Base-by-base conservation (phyloP, 768 basidiomycete genomes). In the Panaeolus cyanescens region DNA sequence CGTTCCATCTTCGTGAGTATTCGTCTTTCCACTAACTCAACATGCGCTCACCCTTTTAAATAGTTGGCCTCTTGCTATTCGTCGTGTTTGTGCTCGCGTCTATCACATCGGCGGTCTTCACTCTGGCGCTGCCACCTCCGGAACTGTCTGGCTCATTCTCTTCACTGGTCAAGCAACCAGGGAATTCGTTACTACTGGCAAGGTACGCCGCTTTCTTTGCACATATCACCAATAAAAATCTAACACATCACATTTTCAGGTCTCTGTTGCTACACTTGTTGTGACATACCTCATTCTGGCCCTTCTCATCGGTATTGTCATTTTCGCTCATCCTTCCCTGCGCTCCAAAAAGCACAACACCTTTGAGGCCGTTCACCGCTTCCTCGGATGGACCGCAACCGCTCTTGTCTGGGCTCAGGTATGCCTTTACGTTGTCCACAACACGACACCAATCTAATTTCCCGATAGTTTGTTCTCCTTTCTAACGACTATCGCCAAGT, bases 71-170 rank as follows among this genome's bases (percentile, higher is more conserved):
- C 71, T 87, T 50, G 69, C 75, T 33, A 82, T 87, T 55, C 80
- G 85, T 53, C 77, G 83, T 31, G 72, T 83, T 20, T 80, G 78
- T 64, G 85, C 83, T 19, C 75, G 84, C 42, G 84, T 86, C 1
- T 86, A 86, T 61, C 82, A 85, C 58, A 85, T 86, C 39, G 85
- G 85, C 17, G 85, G 85, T 65, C 72, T 86, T 28, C 85, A 87
- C 65, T 85, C 83, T 17, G 85, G 85, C n/a, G 81, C 79, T 64
- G 85, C 81, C 7, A 75, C 81, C 17, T 84, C 83, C 19, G 83
- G 83, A 3, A 69, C 82, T 0, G 71, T 85, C 1, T 87, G 85
- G 85, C 69, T 86, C 25, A 73, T 78, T 32, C 69, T 82, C 2
- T 83, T 84, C 65, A 77, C 82, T 31, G 80, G 70, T 13, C 80